Percentiles rank a stretch among this genome's conserved stretches.
Conservation (phyloP, 805 yeast genomes). For the Candida gorgasii region DNA sequence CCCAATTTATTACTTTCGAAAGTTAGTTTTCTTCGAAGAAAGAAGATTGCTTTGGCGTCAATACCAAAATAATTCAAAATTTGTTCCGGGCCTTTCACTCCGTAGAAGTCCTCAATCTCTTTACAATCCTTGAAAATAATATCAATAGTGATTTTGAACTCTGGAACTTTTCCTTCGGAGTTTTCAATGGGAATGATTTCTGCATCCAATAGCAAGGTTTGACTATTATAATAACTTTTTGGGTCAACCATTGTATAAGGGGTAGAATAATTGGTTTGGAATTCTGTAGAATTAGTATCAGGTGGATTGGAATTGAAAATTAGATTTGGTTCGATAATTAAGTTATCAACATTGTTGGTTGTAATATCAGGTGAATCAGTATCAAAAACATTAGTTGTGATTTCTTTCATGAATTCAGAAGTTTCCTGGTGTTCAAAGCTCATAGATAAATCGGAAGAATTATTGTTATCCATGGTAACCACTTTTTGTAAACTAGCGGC, state of each 20-base stretch:
- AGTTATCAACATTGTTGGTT: too few relatives aligned
- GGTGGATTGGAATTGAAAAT: too few relatives aligned
- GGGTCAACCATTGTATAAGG: background rate
- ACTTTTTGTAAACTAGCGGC: background rate
- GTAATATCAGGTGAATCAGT: too few relatives aligned
- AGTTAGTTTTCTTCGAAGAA: background rate
- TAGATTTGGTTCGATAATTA: too few relatives aligned
- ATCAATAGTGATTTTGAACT: background rate
- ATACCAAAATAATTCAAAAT: background rate
- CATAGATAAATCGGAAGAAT: background rate
- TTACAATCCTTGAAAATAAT: background rate
- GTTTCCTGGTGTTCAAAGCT: background rate
- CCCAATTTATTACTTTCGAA: background rate
- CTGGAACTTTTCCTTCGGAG: background rate
- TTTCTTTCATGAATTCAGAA: background rate
- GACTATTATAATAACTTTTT: too few relatives aligned
- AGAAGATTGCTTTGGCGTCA: background rate
- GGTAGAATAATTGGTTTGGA: background rate
- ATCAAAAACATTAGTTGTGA: too few relatives aligned
- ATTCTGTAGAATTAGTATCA: background rate
- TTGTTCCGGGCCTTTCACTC: background rate
- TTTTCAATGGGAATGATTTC: background rate
- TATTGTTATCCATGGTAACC: background rate
- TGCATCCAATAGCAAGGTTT: background rate
- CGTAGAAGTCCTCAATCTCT: background rate